Conservation (phyloP, 2,329 filamentous ascomycete genomes). For the Xylariaceae sp. region DNA sequence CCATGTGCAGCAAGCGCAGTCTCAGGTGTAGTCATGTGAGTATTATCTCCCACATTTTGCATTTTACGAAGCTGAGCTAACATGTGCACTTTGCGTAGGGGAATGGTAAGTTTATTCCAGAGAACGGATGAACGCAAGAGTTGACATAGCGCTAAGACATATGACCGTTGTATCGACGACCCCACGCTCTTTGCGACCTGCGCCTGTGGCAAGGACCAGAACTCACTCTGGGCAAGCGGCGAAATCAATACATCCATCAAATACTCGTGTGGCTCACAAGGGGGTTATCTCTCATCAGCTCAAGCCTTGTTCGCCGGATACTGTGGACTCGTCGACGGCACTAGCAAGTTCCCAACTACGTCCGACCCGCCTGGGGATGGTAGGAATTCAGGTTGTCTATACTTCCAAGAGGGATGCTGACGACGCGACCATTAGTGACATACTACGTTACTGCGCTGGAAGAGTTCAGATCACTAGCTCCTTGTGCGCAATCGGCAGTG, state of each 20-base stretch:
- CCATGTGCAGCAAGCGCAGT: slow-evolving; percentile 42
- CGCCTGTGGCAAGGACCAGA: slow-evolving; percentile 50
- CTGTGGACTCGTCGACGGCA: slow-evolving; percentile 49
- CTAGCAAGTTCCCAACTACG: slow-evolving; percentile 46
- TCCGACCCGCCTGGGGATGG: slow-evolving; percentile 50
- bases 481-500: slow-evolving; percentile 45
- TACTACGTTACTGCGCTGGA: slow-evolving; percentile 54
- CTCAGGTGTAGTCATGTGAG: slow-evolving; percentile 38
- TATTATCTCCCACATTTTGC: slow-evolving; percentile 7
- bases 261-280: slow-evolving; percentile 44
- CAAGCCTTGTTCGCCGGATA: slow-evolving; percentile 51
- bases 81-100: slow-evolving; percentile 21
- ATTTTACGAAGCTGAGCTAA: not conserved
- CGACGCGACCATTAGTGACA: slow-evolving; percentile 38
- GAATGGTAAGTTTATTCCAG: slow-evolving; percentile 29
- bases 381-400: slow-evolving; percentile 29
- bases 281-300: slow-evolving; percentile 47
- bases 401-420: not conserved
- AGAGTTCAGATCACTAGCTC: slow-evolving; percentile 42
- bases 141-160: slow-evolving; percentile 28
- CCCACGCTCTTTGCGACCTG: slow-evolving; percentile 47
- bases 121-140: not conserved
- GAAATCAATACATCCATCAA: slow-evolving; percentile 43
- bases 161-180: slow-evolving; percentile 37
- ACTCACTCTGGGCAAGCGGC: slow-evolving; percentile 43